Conservation (phyloP, 805 yeast genomes). For the Saccharomycopsis olivae region DNA sequence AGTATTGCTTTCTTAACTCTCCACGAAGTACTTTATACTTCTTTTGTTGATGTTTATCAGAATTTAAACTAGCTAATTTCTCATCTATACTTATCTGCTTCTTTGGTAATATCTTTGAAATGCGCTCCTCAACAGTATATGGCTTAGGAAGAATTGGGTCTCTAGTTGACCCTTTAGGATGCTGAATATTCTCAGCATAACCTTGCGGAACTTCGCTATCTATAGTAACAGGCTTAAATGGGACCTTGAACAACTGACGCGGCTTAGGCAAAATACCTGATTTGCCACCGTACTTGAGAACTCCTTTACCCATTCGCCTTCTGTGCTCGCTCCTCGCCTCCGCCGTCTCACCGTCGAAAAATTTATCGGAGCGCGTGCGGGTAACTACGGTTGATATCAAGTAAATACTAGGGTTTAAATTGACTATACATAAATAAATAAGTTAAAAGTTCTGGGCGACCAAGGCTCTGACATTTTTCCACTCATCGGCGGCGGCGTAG, state of each 20-base stretch:
- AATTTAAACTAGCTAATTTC: not conserved
- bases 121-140: slow-evolving; percentile 49
- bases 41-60: slow-evolving; percentile 19
- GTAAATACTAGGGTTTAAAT: too few relatives aligned
- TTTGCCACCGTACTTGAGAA: slow-evolving; percentile 40
- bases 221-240: slow-evolving; percentile 39
- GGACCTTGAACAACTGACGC: slow-evolving; percentile 65
- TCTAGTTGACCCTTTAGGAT: slow-evolving; percentile 55
- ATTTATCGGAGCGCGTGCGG: too few relatives aligned
- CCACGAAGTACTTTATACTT: slow-evolving; percentile 42
- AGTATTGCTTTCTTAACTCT: slow-evolving; percentile 61
- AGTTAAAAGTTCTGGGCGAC: slow-evolving; percentile 38
- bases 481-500: slow-evolving; percentile 50
- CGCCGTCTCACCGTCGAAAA: too few relatives aligned
- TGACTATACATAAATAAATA: too few relatives aligned
- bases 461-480: slow-evolving; percentile 43
- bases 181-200: slow-evolving; percentile 60
- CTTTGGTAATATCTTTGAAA: slow-evolving; percentile 38
- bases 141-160: slow-evolving; percentile 42
- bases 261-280: slow-evolving; percentile 78
- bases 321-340: too few relatives aligned
- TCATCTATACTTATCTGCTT: not conserved
- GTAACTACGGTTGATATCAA: too few relatives aligned
- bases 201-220: slow-evolving; percentile 45
- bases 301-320: slow-evolving; percentile 42